Base-by-base conservation (phyloP, 2,329 filamentous ascomycete genomes). In the Diaporthe longicolla region DNA sequence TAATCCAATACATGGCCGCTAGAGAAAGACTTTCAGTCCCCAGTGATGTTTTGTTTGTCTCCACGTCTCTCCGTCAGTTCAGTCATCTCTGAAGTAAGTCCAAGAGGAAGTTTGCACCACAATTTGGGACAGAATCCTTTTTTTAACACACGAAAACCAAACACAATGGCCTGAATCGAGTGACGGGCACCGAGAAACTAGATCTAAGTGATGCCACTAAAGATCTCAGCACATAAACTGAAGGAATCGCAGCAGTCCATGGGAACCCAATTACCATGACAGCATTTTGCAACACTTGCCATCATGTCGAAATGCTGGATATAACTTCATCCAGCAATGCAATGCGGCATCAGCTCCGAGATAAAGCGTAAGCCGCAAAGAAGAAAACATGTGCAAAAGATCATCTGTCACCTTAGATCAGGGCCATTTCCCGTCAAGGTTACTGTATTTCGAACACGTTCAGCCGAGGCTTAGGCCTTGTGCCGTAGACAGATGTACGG, bases 321-420 rank as follows among this genome's bases (percentile, higher is more conserved):
- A 19, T 48, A 21, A 6, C 7, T 9, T 21, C 6, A 7, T 8
- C 3, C 6, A 7, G 19, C 19, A 48, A n/a, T 48, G n/a, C n/a
- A n/a, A n/a, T n/a, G n/a, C n/a, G 10, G 45, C 7, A 21, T 21
- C 7, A 19, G 19, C 45, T 48, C 45, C 45, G 9, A 48, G 3
- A 2, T 21, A 3, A 21, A 3, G 4, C 4, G 1, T 21, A 6
- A 9, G 19, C 1, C 19, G 45, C 35, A 6, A n/a, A n/a, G n/a
- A 37, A 37, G 4, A 13, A 48, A n/a, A 48, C 6, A 37, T 48
- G n/a, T 48, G 19, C 21, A n/a, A n/a, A 48, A 4, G 19, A 48
- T 1, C 19, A 21, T 21, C 19, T 9, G 2, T 48, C 19, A 48
- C 4, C 19, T 48, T 21, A 8, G 8, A 48, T n/a, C 9, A n/a